Base-by-base conservation (phyloP, 768 basidiomycete species). In the Mycena capillaripes region DNA sequence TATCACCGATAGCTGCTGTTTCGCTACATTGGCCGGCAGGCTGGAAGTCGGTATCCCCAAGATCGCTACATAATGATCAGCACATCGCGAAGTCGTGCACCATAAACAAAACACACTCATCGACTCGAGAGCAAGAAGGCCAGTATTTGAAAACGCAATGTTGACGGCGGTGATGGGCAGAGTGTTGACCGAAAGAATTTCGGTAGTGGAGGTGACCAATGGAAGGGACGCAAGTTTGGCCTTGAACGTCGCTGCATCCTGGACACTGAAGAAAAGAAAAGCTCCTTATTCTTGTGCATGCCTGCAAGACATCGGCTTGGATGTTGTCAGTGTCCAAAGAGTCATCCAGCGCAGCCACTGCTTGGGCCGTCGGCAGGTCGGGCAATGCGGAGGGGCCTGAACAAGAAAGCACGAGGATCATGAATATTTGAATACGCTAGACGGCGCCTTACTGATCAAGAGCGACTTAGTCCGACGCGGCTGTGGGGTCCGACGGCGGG, bases 101-200 rank as follows among this genome's bases (percentile, higher is more conserved):
- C 4, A 10, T 7, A n/a, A 52, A 2, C 32, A 17, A 36, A 38
- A 34, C 73, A 5, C 9, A 74, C 70, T 69, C 70, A 11, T 34
- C 56, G 8, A 79, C 69, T 23, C 75, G 16, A 79, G 72, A 19
- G 73, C 36, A 8, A 40, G 36, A 1, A 79, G 67, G 8, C 78
- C 78, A 0, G 70, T 63, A 21, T 75, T 62, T 3, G 77, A 77
- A 34, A 79, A 79, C 2, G 78, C 78, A 19, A 79, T 38, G 55
- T 79, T 79, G 14, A 78, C 75, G 10, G 75, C 76, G 9, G 78
- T 78, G 8, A 76, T n/a, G 1, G 76, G 78, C 36, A 77, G 77
- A 19, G 76, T 76, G 30, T 67, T 52, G 11, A 70, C 69, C 16
- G 69, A 52, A 8, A 77, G 62, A 42, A 78, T 66, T 34, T 78